phyloP scores from a whole-genome alignment of 2,329 filamentous ascomycete species.

The Epichloe scottii region DNA sequence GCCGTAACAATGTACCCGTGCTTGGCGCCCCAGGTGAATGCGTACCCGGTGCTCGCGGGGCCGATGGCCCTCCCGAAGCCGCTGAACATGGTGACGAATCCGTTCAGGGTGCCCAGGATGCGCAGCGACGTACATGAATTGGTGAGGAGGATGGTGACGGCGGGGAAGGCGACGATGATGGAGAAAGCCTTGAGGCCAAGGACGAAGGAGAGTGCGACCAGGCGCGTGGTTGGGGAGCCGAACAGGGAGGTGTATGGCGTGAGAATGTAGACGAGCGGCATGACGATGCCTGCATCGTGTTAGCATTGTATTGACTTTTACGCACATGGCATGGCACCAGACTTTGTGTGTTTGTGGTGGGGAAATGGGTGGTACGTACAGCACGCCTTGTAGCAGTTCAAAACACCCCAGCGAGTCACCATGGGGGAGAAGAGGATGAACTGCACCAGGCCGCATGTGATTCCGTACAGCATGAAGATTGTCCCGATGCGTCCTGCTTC shows the following conservation, averaged over 20 bases:
- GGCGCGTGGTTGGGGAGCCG: slow-evolving; percentile 32
- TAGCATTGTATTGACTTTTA: neutral
- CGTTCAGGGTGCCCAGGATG: slow-evolving; percentile 80
- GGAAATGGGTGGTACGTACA: slow-evolving; percentile 20
- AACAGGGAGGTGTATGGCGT: slow-evolving; percentile 69
- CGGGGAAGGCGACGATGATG: slow-evolving; percentile 79
- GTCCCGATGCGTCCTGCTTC: slow-evolving; percentile 65
- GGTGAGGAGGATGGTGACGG: slow-evolving; percentile 78
- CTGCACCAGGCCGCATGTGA: slow-evolving; percentile 69
- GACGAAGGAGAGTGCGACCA: slow-evolving; percentile 50
- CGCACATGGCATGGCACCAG: neutral
- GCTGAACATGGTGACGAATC: slow-evolving; percentile 72
- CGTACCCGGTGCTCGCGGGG: slow-evolving; percentile 58
- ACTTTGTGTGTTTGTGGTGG: neutral
- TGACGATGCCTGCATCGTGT: slow-evolving; percentile 38
- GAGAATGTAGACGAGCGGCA: slow-evolving; percentile 67
- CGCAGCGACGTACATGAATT: slow-evolving; percentile 65
- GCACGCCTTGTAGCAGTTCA: slow-evolving; percentile 59
- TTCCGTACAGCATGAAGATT: slow-evolving; percentile 73
- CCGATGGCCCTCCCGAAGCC: slow-evolving; percentile 71
- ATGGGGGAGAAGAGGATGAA: slow-evolving; percentile 74
- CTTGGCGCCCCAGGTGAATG: slow-evolving; percentile 67
- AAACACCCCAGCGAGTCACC: slow-evolving; percentile 59
- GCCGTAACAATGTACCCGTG: slow-evolving; percentile 65
- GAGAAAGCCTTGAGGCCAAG: slow-evolving; percentile 64